Conservation (phyloP, 176 grass and related monocot genomes). For the Microstegium vimineum region DNA sequence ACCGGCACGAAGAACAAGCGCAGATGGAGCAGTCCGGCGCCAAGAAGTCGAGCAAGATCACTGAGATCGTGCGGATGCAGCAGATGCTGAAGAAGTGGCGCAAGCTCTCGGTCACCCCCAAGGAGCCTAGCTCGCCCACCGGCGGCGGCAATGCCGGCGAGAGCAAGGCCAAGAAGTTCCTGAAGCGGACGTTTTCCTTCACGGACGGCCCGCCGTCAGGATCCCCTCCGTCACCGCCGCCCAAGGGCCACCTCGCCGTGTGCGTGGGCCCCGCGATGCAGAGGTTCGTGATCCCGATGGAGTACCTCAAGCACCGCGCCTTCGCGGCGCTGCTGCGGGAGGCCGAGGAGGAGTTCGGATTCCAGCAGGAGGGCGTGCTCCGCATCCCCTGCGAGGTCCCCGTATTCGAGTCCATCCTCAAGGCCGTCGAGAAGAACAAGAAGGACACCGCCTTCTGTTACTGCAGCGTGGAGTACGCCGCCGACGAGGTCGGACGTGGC, state of each 20-base stretch:
- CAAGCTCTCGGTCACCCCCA: constrained; percentile 76
- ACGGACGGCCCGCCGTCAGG: constrained; percentile 37
- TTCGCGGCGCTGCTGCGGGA: constrained; percentile 57
- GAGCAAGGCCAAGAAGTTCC: constrained; percentile 89
- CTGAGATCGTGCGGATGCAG: constrained; percentile 86
- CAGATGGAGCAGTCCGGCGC: constrained; percentile 35
- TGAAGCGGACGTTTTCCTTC: constrained; percentile 86
- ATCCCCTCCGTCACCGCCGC: constrained; percentile 20
- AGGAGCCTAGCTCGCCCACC: not conserved
- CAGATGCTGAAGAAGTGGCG: constrained; percentile 97
- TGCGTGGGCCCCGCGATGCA: constrained; percentile 54
- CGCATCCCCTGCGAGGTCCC: constrained; percentile 70
- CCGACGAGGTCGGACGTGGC: constrained; percentile 9
- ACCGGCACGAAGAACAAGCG: not conserved
- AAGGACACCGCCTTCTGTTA: constrained; percentile 42
- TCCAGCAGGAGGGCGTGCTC: constrained; percentile 77
- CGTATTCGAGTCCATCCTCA: constrained; percentile 53
- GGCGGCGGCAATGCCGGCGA: constrained; percentile 29
- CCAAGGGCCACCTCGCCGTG: constrained; percentile 62
- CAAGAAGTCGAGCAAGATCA: constrained; percentile 94
- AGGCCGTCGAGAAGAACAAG: constrained; percentile 50
- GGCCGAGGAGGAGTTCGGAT: constrained; percentile 87
- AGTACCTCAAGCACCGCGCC: constrained; percentile 55
- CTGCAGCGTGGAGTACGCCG: constrained; percentile 52
- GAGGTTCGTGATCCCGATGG: constrained; percentile 73